phyloP scores from a whole-genome alignment of 2,329 filamentous ascomycete genomes.

The Aspergillus novofumigatus region DNA sequence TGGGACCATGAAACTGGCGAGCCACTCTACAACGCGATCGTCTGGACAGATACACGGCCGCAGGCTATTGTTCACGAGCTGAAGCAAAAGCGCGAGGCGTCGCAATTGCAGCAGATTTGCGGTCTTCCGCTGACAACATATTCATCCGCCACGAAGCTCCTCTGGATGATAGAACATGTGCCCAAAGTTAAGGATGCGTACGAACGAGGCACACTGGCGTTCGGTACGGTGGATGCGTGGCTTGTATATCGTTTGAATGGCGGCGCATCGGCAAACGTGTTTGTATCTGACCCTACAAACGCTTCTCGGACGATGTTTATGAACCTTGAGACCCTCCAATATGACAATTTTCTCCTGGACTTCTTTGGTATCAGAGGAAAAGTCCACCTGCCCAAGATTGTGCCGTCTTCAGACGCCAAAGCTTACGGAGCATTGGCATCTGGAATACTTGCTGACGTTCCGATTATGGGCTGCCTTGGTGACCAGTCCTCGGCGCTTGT shows the following conservation, averaged over 20 bases:
- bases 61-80: slow-evolving; percentile 70
- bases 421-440: slow-evolving; percentile 64
- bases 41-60: slow-evolving; percentile 85
- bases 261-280: slow-evolving; percentile 60
- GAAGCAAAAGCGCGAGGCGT: slow-evolving; percentile 61
- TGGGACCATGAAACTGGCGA: slow-evolving; percentile 80
- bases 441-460: slow-evolving; percentile 63
- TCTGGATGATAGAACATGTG: slow-evolving; percentile 76
- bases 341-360: slow-evolving; percentile 69
- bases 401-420: slow-evolving; percentile 69
- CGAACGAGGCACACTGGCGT: slow-evolving; percentile 68
- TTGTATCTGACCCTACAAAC: slow-evolving; percentile 83
- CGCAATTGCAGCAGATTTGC: slow-evolving; percentile 64
- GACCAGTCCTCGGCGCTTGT: slow-evolving; percentile 84
- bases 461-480: slow-evolving; percentile 75
- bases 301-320: slow-evolving; percentile 92
- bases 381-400: slow-evolving; percentile 71
- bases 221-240: slow-evolving; percentile 87
- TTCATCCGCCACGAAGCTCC: slow-evolving; percentile 76
- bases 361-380: slow-evolving; percentile 78
- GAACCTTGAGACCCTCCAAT: slow-evolving; percentile 73
- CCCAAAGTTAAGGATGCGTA: slow-evolving; percentile 67
- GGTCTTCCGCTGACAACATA: slow-evolving; percentile 84
- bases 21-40: slow-evolving; percentile 77
- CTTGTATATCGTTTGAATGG: slow-evolving; percentile 77